Base-by-base conservation (phyloP, 495 filamentous ascomycete species). In the Chlorociboria aeruginascens region DNA sequence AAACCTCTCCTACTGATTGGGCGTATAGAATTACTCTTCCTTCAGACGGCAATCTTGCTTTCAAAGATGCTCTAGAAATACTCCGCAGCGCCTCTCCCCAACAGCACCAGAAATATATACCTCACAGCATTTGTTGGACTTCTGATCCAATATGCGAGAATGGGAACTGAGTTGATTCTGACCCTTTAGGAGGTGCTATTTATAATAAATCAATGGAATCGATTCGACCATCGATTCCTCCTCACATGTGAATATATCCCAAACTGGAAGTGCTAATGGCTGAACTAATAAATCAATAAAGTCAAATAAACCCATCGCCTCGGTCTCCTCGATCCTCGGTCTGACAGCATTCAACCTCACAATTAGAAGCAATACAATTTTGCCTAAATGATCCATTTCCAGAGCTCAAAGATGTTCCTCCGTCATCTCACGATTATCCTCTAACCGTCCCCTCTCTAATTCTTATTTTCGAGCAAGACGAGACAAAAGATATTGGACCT, bases 1-100 rank as follows among this genome's bases (percentile, higher is more conserved):
- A 48, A 48, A 13, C 51, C 49, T 12, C 44, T 60, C 7, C 45
- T 60, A n/a, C 45, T 62, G 10, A 47, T 55, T 3, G 52, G 54
- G 0, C 59, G 49, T 45, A 59, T 59, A 31, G 56, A 60, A 38
- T 45, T 59, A 8, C 49, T 59, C 1, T 40, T 29, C 1, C 39
- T 57, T 12, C 44, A 4, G 47, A 52, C 37, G 49, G 51, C n/a
- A 28, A 37, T 11, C 50, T 45, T 1, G 45, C 56, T 16, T 56
- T 57, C 39, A 43, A 57, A 43, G 49, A 54, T 32, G 48, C 56
- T 14, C 28, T 58, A 6, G 11, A 46, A 1, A 36, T 46, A 8
- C 36, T 62, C 7, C 50, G 53, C 30, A 48, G 48, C 8, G 52
- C 57, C 7, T 44, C 49, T 20, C 59, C 59, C n/a, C 39, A 47